Evolutionary conservation across 106 monocot genomes (phyloP).

Genomic region (Xerophyta viscosa): DNA sequence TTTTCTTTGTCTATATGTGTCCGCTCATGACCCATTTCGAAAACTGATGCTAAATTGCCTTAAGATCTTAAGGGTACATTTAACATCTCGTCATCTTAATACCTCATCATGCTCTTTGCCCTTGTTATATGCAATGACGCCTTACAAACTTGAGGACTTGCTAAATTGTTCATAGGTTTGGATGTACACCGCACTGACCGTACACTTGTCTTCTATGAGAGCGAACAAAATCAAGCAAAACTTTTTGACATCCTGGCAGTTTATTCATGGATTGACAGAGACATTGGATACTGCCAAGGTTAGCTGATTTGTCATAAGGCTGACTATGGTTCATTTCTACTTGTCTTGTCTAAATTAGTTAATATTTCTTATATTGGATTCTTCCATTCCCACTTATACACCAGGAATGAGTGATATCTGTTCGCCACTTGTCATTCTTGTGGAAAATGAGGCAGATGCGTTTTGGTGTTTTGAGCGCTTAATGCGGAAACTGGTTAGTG

Average conservation of each 20-base stretch:
- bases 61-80: too few species aligned
- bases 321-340: too few species aligned
- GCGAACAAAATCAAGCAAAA: constrained; percentile 46
- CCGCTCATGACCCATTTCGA: too few species aligned
- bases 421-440: constrained; percentile 69
- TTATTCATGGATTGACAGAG: constrained; percentile 90
- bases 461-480: constrained; percentile 97
- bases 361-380: too few species aligned
- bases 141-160: too few species aligned
- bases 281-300: constrained; percentile 96
- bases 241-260: constrained; percentile 85
- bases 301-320: too few species aligned
- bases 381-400: constrained; percentile 8
- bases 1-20: too few species aligned
- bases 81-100: neutral
- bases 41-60: too few species aligned
- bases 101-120: neutral
- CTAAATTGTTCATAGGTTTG: too few species aligned
- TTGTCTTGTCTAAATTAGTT: too few species aligned
- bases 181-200: constrained; percentile 86
- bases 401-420: constrained; percentile 98
- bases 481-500: constrained; percentile 63
- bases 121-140: constrained; percentile 1
- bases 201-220: constrained; percentile 75
- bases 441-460: constrained; percentile 91